phyloP scores from a whole-genome alignment of 2,329 filamentous ascomycete species.

The Cladosporium austrohemisphaericum region DNA sequence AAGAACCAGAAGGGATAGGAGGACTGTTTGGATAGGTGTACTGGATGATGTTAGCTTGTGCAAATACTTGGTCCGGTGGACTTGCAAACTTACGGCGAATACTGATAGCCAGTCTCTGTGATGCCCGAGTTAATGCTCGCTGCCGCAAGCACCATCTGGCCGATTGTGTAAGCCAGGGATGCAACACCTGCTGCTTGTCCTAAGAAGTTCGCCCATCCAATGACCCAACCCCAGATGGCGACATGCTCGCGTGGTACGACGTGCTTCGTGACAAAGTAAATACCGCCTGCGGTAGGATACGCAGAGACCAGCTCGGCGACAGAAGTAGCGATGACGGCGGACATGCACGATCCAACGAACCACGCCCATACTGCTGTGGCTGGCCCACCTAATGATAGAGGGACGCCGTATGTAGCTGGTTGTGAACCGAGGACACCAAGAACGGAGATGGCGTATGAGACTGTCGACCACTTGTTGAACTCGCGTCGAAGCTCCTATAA shows the following conservation, averaged over 20 bases:
- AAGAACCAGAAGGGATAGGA: slow-evolving; percentile 55
- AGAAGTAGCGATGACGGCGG: slow-evolving; percentile 60
- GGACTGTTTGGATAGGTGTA: slow-evolving; percentile 55
- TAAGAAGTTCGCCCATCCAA: slow-evolving; percentile 38
- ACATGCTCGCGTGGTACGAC: slow-evolving; percentile 54
- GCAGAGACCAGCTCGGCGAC: slow-evolving; percentile 64
- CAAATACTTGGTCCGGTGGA: not conserved
- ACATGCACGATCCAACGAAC: slow-evolving; percentile 62
- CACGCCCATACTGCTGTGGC: slow-evolving; percentile 64
- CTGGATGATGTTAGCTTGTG: slow-evolving; percentile 35
- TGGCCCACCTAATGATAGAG: slow-evolving; percentile 57
- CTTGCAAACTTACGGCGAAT: slow-evolving; percentile 50
- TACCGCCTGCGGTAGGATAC: slow-evolving; percentile 63
- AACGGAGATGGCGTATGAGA: slow-evolving; percentile 64
- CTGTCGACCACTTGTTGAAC: slow-evolving; percentile 64
- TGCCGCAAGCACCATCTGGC: slow-evolving; percentile 61
- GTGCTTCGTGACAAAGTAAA: slow-evolving; percentile 66
- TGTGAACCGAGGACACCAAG: slow-evolving; percentile 63
- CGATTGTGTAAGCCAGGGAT: slow-evolving; percentile 44
- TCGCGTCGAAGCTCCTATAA: slow-evolving; percentile 57
- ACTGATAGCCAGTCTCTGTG: slow-evolving; percentile 50
- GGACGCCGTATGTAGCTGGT: slow-evolving; percentile 59
- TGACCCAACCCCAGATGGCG: slow-evolving; percentile 57
- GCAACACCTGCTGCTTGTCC: slow-evolving; percentile 54
- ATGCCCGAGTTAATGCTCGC: slow-evolving; percentile 59